These are phyloP conservation scores for Metschnikowia noctiluminum DNA, from an alignment of 805 yeast species.

Conservation along the genomic window DNA sequence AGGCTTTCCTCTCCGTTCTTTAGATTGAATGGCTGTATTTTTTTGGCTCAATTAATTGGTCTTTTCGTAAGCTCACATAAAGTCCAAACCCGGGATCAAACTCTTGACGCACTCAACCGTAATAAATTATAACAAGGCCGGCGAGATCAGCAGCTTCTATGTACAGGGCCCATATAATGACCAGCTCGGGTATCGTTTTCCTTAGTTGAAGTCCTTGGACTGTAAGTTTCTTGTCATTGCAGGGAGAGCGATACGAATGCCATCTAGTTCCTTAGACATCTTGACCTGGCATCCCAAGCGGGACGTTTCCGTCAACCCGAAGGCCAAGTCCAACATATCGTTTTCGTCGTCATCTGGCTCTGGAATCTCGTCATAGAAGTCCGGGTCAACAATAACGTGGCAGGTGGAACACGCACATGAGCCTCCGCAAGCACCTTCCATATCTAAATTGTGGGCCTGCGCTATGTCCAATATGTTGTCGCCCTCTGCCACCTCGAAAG, in stretches of 20 bases:
- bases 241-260: constrained; percentile 91
- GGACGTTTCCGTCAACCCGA: constrained; percentile 95
- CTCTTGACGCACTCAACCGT: too few species aligned
- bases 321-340: constrained; percentile 96
- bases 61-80: too few species aligned
- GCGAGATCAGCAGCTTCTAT: neutral
- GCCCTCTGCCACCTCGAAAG: constrained; percentile 86
- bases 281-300: constrained; percentile 91
- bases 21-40: too few species aligned
- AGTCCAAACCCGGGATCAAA: too few species aligned
- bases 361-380: constrained; percentile 81
- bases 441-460: constrained; percentile 86
- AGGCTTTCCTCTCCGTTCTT: too few species aligned
- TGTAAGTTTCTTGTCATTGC: constrained; percentile 96
- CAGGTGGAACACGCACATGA: constrained; percentile 99
- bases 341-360: constrained; percentile 98
- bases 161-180: neutral
- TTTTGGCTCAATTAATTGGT: too few species aligned
- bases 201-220: constrained; percentile 66
- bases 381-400: constrained; percentile 95
- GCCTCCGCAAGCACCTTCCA: constrained; percentile 99
- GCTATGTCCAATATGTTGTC: constrained; percentile 92
- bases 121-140: too few species aligned
- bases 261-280: constrained; percentile 89
- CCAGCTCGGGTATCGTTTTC: too few species aligned